Evolutionary conservation across 2,329 filamentous ascomycete genomes (phyloP), one percentile per base, ranked within the genome.

Genomic region (Zymoseptoria brevis): DNA sequence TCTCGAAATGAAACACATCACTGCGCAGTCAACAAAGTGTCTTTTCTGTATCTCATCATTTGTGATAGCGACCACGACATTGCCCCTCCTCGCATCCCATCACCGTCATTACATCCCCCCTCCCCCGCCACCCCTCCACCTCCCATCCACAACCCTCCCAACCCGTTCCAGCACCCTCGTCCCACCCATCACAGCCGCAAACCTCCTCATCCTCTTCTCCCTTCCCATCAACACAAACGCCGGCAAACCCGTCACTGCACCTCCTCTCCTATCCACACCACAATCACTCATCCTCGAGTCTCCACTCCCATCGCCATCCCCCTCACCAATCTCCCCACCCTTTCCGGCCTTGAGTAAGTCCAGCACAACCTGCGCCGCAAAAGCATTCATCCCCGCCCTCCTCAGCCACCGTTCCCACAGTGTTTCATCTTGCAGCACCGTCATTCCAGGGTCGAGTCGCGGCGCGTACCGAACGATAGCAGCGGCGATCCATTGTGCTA

Each of bases 361-460:
- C 35, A 89, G 73, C 1, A 90, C 76, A 8, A 78, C 76, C 69
- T 90, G 87, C 2, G 88, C 88, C 2, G 87, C 87, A 69, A 84
- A 90, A 0, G 83, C 80, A 71, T 92, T 91, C 69, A 90, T 71
- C 0, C 88, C 88, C 1, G 81, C 79, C 22, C 79, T 76, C 13
- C 87, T 78, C 22, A 92, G 75, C 62, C 88, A 87, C 8, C 83
- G 52, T 70, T 91, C 88, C 85, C 85, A 88, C 29, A 76, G 71
- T 0, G 85, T 86, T 72, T 89, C 87, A 0, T 83, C 80, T 48
- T 60, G 57, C 13, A 69, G 29, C 67, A 72, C 56, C 65, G 59
- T n/a, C 6, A 64, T 45, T 3, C 4, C 19, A 16, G 48, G 29
- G 49, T 51, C 61, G 68, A 50, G 59, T 69, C 73, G 66, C 80